Evolutionary conservation across 306 rosid species (phyloP).

Genomic region (Vigna angularis): DNA sequence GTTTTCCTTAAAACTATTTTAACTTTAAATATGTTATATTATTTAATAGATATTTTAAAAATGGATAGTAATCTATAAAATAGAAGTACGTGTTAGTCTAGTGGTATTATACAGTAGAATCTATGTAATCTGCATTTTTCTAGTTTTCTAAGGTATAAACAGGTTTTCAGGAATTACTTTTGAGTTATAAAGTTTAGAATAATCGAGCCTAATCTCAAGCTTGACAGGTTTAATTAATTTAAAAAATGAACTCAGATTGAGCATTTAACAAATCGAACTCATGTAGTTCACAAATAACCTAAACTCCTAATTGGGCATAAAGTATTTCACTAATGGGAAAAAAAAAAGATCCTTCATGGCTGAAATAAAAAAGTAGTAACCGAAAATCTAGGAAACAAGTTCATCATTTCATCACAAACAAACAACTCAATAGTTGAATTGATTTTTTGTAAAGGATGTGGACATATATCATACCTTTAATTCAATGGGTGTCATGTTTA

Average conservation of each 20-base stretch:
- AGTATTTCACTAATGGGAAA: neutral
- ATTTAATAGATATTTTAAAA: no score
- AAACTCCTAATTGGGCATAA: neutral
- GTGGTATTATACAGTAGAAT: no score
- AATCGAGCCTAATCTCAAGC: neutral
- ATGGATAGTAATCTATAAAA: no score
- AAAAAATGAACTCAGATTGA: neutral
- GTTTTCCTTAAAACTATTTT: no score
- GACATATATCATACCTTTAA: constrained; percentile 68
- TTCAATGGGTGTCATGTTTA: constrained; percentile 91
- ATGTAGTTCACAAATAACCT: no score
- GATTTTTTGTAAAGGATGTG: neutral
- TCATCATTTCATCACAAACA: constrained; percentile 20
- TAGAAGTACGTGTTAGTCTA: no score
- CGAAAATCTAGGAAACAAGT: constrained; percentile 35
- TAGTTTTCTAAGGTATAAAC: no score
- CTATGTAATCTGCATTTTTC: no score
- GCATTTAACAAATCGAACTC: neutral
- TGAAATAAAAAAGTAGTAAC: constrained; percentile 11
- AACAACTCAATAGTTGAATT: constrained; percentile 11
- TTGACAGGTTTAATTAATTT: no score
- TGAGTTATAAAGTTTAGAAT: neutral
- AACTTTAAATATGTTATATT: no score
- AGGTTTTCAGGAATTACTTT: no score
- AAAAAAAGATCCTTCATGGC: neutral